A percentile compares a stretch with the other conserved stretches of the same genome.
Conservation (phyloP, 148 eudicot genomes). For the Rhododendron vialii region DNA sequence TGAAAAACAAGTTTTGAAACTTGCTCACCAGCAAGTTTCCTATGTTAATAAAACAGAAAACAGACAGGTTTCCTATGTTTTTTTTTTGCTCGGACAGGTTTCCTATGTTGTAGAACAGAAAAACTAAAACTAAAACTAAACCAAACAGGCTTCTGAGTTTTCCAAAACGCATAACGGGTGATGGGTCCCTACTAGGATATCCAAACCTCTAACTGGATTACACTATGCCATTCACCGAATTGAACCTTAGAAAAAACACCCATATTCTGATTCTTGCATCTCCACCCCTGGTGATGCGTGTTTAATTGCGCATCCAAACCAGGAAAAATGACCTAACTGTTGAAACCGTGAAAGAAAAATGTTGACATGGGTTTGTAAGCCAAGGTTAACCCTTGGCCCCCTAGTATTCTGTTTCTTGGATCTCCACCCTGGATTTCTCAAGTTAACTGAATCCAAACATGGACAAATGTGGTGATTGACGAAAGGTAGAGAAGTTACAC, state of each 20-base stretch:
- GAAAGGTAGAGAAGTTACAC: neutral
- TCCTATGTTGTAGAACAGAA: neutral
- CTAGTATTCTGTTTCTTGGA: neutral
- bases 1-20: neutral
- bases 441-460: neutral
- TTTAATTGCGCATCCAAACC: neutral
- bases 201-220: neutral
- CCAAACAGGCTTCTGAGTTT: neutral
- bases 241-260: neutral
- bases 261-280: neutral
- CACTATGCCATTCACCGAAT: neutral
- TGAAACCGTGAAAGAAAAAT: neutral
- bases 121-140: neutral
- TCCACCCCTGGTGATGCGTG: neutral
- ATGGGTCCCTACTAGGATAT: neutral
- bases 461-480: neutral
- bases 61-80: neutral
- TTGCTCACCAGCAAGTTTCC: neutral
- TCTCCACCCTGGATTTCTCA: neutral
- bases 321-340: neutral
- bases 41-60: neutral
- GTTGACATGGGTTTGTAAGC: neutral
- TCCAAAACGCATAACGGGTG: neutral
- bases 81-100: neutral
- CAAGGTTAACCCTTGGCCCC: neutral